Conservation (phyloP, 164 flowering plant species). For the Magnolia kwangsiensis region DNA sequence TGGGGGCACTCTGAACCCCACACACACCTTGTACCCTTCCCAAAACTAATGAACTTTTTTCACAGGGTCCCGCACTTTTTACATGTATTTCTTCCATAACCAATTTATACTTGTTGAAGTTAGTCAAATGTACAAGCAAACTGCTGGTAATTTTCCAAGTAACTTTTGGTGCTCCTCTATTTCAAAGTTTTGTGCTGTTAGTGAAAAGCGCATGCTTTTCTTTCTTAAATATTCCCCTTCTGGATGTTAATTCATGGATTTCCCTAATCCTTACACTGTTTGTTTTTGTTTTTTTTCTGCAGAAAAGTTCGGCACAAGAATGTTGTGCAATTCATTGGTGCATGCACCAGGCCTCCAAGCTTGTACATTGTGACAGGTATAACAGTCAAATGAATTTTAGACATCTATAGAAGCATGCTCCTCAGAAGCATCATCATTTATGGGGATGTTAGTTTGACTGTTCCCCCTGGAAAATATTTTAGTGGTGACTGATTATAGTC, state of each 20-base stretch:
- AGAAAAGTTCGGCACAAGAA: conserved; percentile 98
- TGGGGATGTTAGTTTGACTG: not conserved
- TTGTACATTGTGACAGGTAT: conserved; percentile 95
- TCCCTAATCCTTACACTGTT: not conserved
- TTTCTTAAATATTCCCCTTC: not conserved
- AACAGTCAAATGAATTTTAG: not conserved
- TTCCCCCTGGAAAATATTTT: not conserved
- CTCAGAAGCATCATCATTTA: not conserved
- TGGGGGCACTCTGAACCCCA: too few species aligned
- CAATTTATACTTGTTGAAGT: too few species aligned
- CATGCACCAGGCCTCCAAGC: conserved; percentile 82
- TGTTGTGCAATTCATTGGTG: conserved; percentile 99
- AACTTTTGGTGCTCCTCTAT: not conserved
- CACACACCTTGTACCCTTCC: too few species aligned
- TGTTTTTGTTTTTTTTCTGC: conserved; percentile 20
- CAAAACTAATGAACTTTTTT: too few species aligned
- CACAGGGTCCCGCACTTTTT: too few species aligned
- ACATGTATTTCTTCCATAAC: too few species aligned
- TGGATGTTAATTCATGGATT: not conserved
- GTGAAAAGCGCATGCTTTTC: too few species aligned
- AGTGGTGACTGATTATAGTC: not conserved
- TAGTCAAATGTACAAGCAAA: not conserved
- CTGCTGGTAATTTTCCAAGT: not conserved
- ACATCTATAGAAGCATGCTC: not conserved
- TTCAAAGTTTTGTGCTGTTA: too few species aligned